Evolutionary conservation across 1,139 yeast genomes (phyloP).

Genomic region (Yamadazyma siamensis): DNA sequence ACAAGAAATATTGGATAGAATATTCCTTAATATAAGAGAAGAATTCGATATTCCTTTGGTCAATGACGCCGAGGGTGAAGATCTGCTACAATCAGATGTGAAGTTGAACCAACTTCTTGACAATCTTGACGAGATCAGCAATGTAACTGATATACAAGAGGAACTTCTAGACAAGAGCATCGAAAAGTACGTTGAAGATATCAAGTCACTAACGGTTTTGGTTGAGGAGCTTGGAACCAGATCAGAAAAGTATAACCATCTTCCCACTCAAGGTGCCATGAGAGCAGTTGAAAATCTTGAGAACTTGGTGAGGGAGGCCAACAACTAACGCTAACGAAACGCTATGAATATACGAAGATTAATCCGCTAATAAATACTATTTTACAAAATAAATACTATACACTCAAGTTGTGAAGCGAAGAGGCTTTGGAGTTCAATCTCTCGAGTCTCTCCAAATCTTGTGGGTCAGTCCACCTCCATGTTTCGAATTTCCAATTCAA

Average conservation of each 20-base stretch:
- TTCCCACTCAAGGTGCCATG: neutral
- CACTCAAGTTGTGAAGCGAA: too few relatives aligned
- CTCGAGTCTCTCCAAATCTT: conserved; percentile 15
- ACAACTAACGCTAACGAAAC: too few relatives aligned
- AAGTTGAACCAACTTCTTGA: conserved; percentile 10
- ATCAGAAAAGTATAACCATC: conserved; percentile 1
- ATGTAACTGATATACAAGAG: conserved; percentile 10
- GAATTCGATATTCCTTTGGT: conserved; percentile 24
- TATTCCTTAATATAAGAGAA: conserved; percentile 15
- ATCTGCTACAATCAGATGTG: conserved; percentile 1
- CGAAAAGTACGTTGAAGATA: conserved; percentile 14
- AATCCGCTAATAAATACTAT: too few relatives aligned
- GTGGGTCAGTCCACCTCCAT: conserved; percentile 57
- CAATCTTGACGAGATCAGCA: conserved; percentile 14
- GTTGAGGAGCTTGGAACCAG: conserved; percentile 6
- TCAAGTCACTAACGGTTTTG: conserved; percentile 10
- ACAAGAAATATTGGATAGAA: conserved; percentile 8
- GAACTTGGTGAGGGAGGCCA: neutral
- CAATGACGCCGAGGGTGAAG: conserved; percentile 1
- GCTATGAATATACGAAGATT: too few relatives aligned
- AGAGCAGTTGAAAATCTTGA: neutral
- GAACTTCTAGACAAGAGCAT: conserved; percentile 15
- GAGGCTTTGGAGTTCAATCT: neutral
- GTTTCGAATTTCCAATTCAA: conserved; percentile 81
- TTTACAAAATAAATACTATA: too few relatives aligned